phyloP scores from a whole-genome alignment of 139 green algal species.

The Zygnema cylindricum region DNA sequence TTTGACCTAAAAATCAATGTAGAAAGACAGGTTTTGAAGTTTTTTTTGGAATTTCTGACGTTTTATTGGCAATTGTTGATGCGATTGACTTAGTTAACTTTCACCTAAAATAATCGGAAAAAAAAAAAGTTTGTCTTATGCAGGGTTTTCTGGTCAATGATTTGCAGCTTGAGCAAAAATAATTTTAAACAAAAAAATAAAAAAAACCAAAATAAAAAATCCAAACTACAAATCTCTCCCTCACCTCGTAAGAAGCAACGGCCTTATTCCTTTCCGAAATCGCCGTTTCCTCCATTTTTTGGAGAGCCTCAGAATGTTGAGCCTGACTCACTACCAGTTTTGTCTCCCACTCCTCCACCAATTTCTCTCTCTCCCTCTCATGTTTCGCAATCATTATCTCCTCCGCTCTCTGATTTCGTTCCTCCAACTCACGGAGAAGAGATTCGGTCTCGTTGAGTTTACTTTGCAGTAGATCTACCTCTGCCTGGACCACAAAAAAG shows the following conservation, averaged over 20 bases:
- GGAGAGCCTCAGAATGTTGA: neutral
- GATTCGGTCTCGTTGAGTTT: neutral
- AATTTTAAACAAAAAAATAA: too few species aligned
- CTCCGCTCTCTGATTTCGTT: neutral
- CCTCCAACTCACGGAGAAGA: constrained; percentile 8
- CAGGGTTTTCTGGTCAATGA: too few species aligned
- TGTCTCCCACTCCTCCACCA: constrained; percentile 3
- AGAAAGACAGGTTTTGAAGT: too few species aligned
- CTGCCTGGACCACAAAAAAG: neutral
- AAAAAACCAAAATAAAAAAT: too few species aligned
- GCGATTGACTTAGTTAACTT: too few species aligned
- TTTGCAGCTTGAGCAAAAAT: too few species aligned
- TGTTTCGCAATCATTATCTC: neutral
- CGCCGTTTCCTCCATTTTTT: neutral
- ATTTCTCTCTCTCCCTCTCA: neutral
- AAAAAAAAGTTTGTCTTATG: too few species aligned
- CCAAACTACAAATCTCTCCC: too few species aligned
- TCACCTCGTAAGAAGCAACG: neutral
- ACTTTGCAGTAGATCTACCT: constrained; percentile 23
- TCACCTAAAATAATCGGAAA: too few species aligned
- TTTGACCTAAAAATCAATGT: too few species aligned
- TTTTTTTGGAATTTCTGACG: too few species aligned
- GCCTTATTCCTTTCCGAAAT: neutral
- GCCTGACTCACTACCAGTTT: neutral
- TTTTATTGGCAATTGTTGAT: too few species aligned